Conservation (phyloP, 768 basidiomycete species). For the Trametes meyenii region DNA sequence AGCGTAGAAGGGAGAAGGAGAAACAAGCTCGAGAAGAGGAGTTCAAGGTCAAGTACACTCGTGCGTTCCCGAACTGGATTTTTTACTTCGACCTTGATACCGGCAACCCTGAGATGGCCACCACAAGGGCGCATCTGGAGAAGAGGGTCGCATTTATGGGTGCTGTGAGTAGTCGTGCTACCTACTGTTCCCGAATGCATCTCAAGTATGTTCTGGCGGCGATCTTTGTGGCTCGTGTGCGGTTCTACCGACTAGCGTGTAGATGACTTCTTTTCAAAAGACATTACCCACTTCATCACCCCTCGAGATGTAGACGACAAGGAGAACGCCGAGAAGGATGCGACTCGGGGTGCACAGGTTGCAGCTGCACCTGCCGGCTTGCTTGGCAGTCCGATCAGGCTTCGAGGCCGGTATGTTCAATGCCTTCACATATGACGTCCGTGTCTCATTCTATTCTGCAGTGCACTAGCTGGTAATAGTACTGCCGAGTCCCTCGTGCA, state of each 20-base stretch:
- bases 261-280: conserved; percentile 86
- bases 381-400: conserved; percentile 69
- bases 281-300: conserved; percentile 88
- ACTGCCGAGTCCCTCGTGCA: conserved; percentile 52
- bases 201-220: neutral
- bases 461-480: conserved; percentile 9
- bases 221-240: neutral
- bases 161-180: conserved; percentile 59
- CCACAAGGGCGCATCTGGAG: conserved; percentile 47
- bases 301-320: conserved; percentile 52
- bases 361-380: conserved; percentile 35
- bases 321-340: conserved; percentile 69
- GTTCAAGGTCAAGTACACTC: conserved; percentile 82
- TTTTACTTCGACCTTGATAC: conserved; percentile 83
- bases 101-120: conserved; percentile 42
- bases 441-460: conserved; percentile 11
- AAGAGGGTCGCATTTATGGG: conserved; percentile 67
- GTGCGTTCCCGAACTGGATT: conserved; percentile 80
- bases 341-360: conserved; percentile 23
- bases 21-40: conserved; percentile 50
- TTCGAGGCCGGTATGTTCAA: conserved; percentile 55
- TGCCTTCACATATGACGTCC: neutral
- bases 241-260: conserved; percentile 54
- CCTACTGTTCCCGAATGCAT: neutral
- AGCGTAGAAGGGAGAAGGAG: conserved; percentile 53